phyloP scores from a whole-genome alignment of 257 asterid genomes.

The Lavandula angustifolia region DNA sequence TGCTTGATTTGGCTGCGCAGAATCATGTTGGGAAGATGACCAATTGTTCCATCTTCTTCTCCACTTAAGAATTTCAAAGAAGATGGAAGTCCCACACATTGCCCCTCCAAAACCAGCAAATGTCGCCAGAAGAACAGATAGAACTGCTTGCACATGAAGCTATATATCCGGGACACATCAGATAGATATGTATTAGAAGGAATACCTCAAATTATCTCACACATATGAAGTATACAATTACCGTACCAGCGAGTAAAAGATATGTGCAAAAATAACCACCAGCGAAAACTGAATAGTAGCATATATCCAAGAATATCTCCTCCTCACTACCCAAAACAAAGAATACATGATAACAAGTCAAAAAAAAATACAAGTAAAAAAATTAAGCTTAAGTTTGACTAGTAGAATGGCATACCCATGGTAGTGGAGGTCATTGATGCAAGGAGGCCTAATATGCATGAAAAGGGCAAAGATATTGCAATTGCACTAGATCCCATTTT shows the following conservation, averaged over 20 bases:
- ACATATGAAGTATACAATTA: background rate
- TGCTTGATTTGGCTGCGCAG: slow-evolving; percentile 42
- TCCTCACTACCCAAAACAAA: slow-evolving; percentile 48
- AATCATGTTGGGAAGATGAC: slow-evolving; percentile 40
- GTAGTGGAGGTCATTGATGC: slow-evolving; percentile 96
- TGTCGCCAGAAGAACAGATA: slow-evolving; percentile 73
- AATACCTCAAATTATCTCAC: background rate
- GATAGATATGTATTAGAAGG: slow-evolving; percentile 21
- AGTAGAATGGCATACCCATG: slow-evolving; percentile 61
- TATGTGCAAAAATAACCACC: slow-evolving; percentile 79
- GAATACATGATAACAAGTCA: slow-evolving; percentile 17
- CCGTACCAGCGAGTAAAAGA: slow-evolving; percentile 84
- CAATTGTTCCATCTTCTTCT: slow-evolving; percentile 41
- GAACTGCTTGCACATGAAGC: slow-evolving; percentile 78
- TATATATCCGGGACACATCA: slow-evolving; percentile 30
- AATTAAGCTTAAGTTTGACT: background rate
- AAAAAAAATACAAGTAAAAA: background rate
- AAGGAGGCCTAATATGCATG: slow-evolving; percentile 93
- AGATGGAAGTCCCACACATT: slow-evolving; percentile 75
- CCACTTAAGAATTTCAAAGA: slow-evolving; percentile 64
- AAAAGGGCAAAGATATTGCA: slow-evolving; percentile 88
- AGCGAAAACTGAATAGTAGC: slow-evolving; percentile 71
- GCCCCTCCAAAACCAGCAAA: slow-evolving; percentile 89
- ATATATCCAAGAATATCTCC: slow-evolving; percentile 81
- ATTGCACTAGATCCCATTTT: slow-evolving; percentile 89